These are phyloP conservation scores for Psilocybe azurescens DNA, from an alignment of 768 basidiomycete genomes.

Conservation along the genomic window DNA sequence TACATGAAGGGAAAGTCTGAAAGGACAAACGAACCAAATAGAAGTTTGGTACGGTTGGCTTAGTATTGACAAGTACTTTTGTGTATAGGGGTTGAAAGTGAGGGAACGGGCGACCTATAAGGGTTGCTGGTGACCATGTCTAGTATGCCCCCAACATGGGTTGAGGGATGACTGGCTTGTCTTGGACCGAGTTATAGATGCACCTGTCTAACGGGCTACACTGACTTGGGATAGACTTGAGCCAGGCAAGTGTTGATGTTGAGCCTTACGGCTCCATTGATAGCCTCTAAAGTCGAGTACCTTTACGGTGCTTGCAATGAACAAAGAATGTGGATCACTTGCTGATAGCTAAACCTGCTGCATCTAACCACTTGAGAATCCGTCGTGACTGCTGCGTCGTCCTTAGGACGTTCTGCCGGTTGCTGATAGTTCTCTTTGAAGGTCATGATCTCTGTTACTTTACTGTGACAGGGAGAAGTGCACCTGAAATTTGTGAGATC, in stretches of 20 bases:
- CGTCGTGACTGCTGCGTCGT: constrained; percentile 34
- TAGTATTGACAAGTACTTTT: too few species aligned
- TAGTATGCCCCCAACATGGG: too few species aligned
- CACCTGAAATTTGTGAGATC: constrained; percentile 49
- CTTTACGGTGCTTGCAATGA: constrained; percentile 33
- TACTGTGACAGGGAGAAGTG: constrained; percentile 30
- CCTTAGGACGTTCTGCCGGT: constrained; percentile 28
- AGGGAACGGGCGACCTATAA: too few species aligned
- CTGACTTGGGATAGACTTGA: constrained; percentile 36
- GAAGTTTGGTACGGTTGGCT: too few species aligned
- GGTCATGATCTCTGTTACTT: constrained; percentile 39
- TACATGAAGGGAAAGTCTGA: too few species aligned
- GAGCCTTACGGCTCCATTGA: constrained; percentile 1
- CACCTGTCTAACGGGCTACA: constrained; percentile 35
- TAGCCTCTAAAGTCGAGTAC: constrained; percentile 32
- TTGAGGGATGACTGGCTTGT: too few species aligned
- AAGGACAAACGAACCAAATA: too few species aligned
- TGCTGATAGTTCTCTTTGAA: constrained; percentile 44
- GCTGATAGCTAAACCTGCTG: constrained; percentile 44
- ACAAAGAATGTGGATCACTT: constrained; percentile 43
- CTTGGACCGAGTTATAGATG: constrained; percentile 40
- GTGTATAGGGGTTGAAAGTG: too few species aligned
- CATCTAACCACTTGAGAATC: constrained; percentile 42
- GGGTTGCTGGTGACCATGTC: too few species aligned
- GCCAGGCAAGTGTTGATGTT: constrained; percentile 25